These are phyloP conservation scores for Tolypocladium cylindrosporum DNA, from an alignment of 2,329 filamentous ascomycete species.

Conservation along the genomic window DNA sequence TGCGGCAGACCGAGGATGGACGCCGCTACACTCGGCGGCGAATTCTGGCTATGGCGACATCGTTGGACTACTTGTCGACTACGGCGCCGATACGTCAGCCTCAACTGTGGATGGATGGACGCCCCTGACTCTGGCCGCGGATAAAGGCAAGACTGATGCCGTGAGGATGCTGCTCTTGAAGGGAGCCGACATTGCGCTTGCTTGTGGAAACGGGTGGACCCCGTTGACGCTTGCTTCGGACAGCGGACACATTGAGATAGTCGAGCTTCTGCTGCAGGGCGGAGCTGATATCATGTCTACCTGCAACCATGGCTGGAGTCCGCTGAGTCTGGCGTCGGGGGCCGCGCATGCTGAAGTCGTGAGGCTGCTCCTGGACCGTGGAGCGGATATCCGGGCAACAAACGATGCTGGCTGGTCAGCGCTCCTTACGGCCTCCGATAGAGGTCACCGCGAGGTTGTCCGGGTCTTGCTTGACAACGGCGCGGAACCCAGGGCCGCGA, in stretches of 20 bases:
- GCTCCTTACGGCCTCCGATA: neutral
- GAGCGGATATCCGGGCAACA: neutral
- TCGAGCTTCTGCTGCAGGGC: slow-evolving; percentile 2
- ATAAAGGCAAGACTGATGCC: slow-evolving; percentile 1
- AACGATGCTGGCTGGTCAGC: neutral
- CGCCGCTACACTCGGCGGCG: slow-evolving; percentile 7
- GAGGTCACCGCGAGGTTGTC: neutral
- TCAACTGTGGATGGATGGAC: slow-evolving; percentile 7
- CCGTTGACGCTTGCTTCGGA: slow-evolving; percentile 1
- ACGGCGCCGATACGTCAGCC: slow-evolving; percentile 1
- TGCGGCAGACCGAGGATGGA: slow-evolving; percentile 4
- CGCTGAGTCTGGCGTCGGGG: neutral
- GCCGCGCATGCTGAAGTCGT: neutral
- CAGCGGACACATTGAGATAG: slow-evolving; percentile 1
- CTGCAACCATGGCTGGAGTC: slow-evolving; percentile 3
- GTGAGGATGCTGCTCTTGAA: slow-evolving; percentile 1
- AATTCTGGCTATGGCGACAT: slow-evolving; percentile 4
- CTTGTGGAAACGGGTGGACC: slow-evolving; percentile 3
- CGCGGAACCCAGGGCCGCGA: neutral
- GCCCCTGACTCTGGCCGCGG: slow-evolving; percentile 3
- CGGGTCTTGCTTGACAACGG: neutral
- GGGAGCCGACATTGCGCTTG: slow-evolving; percentile 1
- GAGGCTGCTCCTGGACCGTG: slow-evolving; percentile 8
- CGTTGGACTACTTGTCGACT: slow-evolving; percentile 2
- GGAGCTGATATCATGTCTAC: slow-evolving; percentile 1